Base-by-base conservation (phyloP, 257 asterid species). In the Catharanthus roseus region DNA sequence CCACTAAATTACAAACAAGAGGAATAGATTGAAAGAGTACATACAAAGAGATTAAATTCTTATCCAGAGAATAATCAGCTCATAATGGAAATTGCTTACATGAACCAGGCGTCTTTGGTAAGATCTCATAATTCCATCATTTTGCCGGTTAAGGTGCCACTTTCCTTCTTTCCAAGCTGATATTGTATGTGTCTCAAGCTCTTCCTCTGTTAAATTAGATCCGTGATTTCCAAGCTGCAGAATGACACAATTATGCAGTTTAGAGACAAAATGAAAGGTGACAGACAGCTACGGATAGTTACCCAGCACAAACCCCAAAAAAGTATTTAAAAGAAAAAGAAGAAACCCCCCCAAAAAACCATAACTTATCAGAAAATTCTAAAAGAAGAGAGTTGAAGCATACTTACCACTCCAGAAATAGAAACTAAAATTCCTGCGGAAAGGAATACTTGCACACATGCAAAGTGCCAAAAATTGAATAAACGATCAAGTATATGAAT, bases 81-180 rank as follows among this genome's bases (percentile, higher is more conserved):
- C 47, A 75, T 67, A 54, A 62, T 39, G 50, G 55, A 69, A 47
- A 45, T 54, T 60, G 67, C 87, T 72, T 82, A 88, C 95, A 65
- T 85, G 84, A 74, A 83, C 82, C 73, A 88, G 80, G 67, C 64
- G 78, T 66, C 80, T 82, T 67, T 77, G 76, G 67, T 76, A 63
- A 53, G 81, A 56, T 75, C 84, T 78, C 77, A 80, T 57, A 66
- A 76, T 82, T 55, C 80, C 88, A 73, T 79, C 79, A 71, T 71
- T 80, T 75, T 82, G 87, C 77, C 79, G 76, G 78, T 65, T 78
- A 67, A 86, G 81, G 69, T 82, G 79, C 49, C 77, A 56, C 72
- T 86, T 88, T 53, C 84, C 95, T 63, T 81, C 90, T 79, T 88
- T 88, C 95, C 95, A 88, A 72, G 95, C 95, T 41, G 85, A 83